phyloP scores from a whole-genome alignment of 129 eudicot genomes.

The Glebionis coronaria region DNA sequence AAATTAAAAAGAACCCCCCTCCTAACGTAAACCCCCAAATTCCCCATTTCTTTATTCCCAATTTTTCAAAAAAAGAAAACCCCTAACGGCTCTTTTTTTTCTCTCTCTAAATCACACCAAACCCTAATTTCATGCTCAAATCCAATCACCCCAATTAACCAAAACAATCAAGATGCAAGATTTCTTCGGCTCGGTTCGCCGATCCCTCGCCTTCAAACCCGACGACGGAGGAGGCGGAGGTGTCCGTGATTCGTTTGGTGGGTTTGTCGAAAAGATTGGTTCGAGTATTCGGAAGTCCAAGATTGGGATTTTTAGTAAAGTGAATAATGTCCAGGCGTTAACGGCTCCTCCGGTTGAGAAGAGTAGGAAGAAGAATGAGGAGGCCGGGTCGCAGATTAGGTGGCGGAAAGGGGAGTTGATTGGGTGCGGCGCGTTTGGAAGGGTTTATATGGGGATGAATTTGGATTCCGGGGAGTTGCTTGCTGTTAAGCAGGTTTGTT shows the following conservation, averaged over 20 bases:
- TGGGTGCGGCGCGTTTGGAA: constrained; percentile 94
- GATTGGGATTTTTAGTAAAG: constrained; percentile 59
- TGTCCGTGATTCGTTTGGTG: constrained; percentile 49
- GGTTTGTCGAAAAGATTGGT: constrained; percentile 83
- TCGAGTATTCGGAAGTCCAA: constrained; percentile 79
- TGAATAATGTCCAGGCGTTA: constrained; percentile 55
- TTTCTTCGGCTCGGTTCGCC: constrained; percentile 88
- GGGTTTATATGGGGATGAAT: constrained; percentile 99
- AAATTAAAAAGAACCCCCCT: too few species aligned
- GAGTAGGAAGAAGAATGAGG: constrained; percentile 32
- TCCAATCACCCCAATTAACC: constrained; percentile 5
- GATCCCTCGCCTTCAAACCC: constrained; percentile 84
- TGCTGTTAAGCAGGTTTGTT: constrained; percentile 95
- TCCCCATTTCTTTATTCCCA: constrained; percentile 33
- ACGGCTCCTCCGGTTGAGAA: constrained; percentile 49
- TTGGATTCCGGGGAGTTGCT: constrained; percentile 93
- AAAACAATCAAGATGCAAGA: constrained; percentile 63
- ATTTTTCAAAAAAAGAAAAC: constrained; percentile 45
- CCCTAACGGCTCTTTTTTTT: constrained; percentile 41
- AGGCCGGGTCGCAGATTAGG: constrained; percentile 63
- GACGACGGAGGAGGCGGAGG: constrained; percentile 24
- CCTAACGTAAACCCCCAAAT: constrained; percentile 28
- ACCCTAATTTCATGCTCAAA: constrained; percentile 29
- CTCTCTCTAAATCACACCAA: constrained; percentile 31
- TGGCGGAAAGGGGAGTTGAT: constrained; percentile 97